phyloP scores from a whole-genome alignment of 352 stramenopile genomes.

The Phytophthora hybrid region DNA sequence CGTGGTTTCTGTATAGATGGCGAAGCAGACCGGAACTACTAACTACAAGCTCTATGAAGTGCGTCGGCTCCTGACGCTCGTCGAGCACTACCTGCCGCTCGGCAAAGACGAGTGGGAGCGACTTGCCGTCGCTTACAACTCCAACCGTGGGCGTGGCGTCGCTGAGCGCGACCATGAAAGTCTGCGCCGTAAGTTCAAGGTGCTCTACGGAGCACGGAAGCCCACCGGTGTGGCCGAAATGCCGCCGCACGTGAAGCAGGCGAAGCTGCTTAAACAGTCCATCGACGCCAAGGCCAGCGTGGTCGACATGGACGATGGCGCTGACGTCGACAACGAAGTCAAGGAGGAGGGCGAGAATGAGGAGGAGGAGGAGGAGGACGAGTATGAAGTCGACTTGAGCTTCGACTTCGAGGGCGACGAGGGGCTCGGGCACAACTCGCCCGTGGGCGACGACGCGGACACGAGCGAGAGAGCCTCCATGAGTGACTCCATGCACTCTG shows the following conservation, averaged over 20 bases:
- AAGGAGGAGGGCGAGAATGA: too few relatives aligned
- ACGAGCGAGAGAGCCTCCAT: too few relatives aligned
- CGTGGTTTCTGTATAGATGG: too few relatives aligned
- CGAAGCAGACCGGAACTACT: neutral
- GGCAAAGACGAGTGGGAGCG: constrained; percentile 10
- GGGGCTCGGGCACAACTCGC: too few relatives aligned
- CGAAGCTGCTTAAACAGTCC: neutral
- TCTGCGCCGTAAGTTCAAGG: constrained; percentile 6
- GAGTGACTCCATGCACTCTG: too few relatives aligned
- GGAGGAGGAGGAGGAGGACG: too few relatives aligned
- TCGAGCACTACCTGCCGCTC: neutral
- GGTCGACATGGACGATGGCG: constrained; percentile 2
- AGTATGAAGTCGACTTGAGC: too few relatives aligned
- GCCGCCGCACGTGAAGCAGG: neutral
- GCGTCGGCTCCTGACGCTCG: neutral
- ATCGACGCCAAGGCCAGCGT: constrained; percentile 3
- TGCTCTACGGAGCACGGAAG: constrained; percentile 1
- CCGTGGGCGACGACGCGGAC: too few relatives aligned
- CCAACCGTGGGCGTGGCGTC: neutral
- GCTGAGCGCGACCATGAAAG: constrained; percentile 1
- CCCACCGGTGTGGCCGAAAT: neutral
- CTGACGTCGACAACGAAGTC: neutral
- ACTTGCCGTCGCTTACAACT: neutral
- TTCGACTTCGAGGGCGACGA: too few relatives aligned
- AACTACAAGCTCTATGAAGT: constrained; percentile 1